Evolutionary conservation across 1,284 basidiomycete species (phyloP).

Genomic region (Lignosus rhinocerotis): DNA sequence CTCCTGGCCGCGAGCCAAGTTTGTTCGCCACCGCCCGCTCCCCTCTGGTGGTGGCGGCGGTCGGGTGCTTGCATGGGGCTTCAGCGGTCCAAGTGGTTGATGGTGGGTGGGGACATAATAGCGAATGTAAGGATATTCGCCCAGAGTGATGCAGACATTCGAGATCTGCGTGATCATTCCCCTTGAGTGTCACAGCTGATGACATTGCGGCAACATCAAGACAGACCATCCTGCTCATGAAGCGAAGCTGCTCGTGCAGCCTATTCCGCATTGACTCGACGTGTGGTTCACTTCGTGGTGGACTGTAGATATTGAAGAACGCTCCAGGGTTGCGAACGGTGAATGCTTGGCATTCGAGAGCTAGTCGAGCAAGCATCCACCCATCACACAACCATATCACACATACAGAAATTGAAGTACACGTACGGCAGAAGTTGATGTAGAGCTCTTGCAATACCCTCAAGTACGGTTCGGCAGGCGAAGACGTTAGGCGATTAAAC

Average conservation of each 20-base stretch:
- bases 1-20: constrained; percentile 66
- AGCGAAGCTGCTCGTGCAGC: constrained; percentile 82
- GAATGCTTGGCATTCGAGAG: constrained; percentile 83
- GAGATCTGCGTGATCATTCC: constrained; percentile 61
- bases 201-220: neutral
- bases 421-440: constrained; percentile 85
- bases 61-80: constrained; percentile 60
- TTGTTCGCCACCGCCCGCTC: constrained; percentile 69
- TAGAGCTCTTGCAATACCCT: constrained; percentile 81
- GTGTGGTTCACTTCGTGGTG: constrained; percentile 67
- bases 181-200: neutral
- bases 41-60: constrained; percentile 63
- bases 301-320: constrained; percentile 87
- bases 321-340: constrained; percentile 72
- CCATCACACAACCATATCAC: neutral
- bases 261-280: constrained; percentile 63
- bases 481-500: constrained; percentile 72
- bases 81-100: constrained; percentile 83
- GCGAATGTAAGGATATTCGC: constrained; percentile 93
- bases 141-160: constrained; percentile 88
- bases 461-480: constrained; percentile 71
- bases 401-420: neutral
- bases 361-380: constrained; percentile 41
- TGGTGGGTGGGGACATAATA: constrained; percentile 91
- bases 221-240: constrained; percentile 67